A percentile compares a stretch with the other conserved stretches of the same genome.
These are phyloP conservation scores for Lepiota subincarnata DNA, from an alignment of 768 basidiomycete species.

Conservation along the genomic window DNA sequence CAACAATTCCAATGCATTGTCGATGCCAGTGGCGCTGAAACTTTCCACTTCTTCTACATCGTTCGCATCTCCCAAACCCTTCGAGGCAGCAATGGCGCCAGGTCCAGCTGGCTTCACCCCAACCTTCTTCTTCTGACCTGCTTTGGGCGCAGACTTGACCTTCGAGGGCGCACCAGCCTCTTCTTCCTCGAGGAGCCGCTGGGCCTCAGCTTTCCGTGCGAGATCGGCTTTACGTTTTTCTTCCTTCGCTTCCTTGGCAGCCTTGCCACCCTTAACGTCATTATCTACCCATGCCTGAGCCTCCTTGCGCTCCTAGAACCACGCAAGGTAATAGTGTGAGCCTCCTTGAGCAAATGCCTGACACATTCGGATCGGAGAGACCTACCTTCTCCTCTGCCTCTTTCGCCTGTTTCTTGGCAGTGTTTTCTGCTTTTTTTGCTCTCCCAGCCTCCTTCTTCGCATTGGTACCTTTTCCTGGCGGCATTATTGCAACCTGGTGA, in stretches of 20 bases:
- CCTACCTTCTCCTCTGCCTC: constrained; percentile 58
- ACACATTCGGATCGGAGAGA: constrained; percentile 2
- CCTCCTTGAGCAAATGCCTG: not conserved
- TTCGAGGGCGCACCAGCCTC: constrained; percentile 60
- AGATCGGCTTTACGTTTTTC: constrained; percentile 78
- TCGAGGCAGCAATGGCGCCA: constrained; percentile 81
- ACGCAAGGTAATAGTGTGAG: not conserved
- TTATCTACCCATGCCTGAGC: constrained; percentile 65
- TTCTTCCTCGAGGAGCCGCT: constrained; percentile 83
- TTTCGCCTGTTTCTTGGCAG: constrained; percentile 69
- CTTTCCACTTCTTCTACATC: constrained; percentile 51
- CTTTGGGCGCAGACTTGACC: constrained; percentile 61
- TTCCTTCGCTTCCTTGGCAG: constrained; percentile 65
- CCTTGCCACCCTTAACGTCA: constrained; percentile 56
- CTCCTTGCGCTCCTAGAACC: constrained; percentile 64
- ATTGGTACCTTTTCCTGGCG: constrained; percentile 78
- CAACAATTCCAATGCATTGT: constrained; percentile 85
- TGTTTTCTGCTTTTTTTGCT: constrained; percentile 91
- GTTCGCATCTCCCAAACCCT: constrained; percentile 33
- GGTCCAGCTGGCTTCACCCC: constrained; percentile 66
- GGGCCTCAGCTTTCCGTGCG: constrained; percentile 83
- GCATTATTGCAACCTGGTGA: constrained; percentile 40
- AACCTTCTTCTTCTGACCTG: constrained; percentile 53
- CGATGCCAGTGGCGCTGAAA: constrained; percentile 81
- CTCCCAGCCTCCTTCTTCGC: constrained; percentile 89